Evolutionary conservation across 2,329 filamentous ascomycete genomes (phyloP).

Genomic region (Hypocreales sp.): DNA sequence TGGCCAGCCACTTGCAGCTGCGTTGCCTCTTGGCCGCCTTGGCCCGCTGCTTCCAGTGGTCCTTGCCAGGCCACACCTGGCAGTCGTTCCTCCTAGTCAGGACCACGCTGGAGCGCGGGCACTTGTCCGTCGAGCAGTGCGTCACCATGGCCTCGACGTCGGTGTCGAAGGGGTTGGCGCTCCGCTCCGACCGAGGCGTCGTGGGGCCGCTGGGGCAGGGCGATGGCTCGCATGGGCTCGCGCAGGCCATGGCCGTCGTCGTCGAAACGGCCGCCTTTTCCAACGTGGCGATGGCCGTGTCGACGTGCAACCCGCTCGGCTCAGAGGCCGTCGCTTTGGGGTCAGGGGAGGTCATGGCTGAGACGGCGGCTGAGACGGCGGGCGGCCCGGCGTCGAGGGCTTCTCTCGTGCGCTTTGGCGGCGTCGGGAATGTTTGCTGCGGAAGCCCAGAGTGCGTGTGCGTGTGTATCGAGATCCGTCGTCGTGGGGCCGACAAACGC

Average conservation of each 20-base stretch:
- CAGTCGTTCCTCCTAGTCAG: constrained; percentile 27
- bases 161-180: constrained; percentile 37
- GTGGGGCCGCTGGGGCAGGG: constrained; percentile 22
- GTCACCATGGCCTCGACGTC: constrained; percentile 39
- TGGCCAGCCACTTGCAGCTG: constrained; percentile 36
- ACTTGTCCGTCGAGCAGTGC: constrained; percentile 17
- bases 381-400: too few relatives aligned
- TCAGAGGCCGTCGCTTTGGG: constrained; percentile 1
- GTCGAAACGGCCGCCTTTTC: constrained; percentile 13
- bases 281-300: constrained; percentile 12
- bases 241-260: constrained; percentile 8
- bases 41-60: constrained; percentile 44
- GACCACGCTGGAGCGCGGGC: constrained; percentile 10
- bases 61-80: constrained; percentile 43
- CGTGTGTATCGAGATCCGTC: too few relatives aligned
- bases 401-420: too few relatives aligned
- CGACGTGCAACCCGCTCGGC: neutral
- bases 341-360: constrained; percentile 1
- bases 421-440: too few relatives aligned
- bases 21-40: constrained; percentile 37
- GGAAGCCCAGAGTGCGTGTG: too few relatives aligned
- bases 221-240: constrained; percentile 8
- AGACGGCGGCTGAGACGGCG: too few relatives aligned
- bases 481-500: too few relatives aligned
- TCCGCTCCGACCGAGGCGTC: constrained; percentile 25